Evolutionary conservation across 139 green algal species (phyloP).

Genomic region (Coelastrella sp.): DNA sequence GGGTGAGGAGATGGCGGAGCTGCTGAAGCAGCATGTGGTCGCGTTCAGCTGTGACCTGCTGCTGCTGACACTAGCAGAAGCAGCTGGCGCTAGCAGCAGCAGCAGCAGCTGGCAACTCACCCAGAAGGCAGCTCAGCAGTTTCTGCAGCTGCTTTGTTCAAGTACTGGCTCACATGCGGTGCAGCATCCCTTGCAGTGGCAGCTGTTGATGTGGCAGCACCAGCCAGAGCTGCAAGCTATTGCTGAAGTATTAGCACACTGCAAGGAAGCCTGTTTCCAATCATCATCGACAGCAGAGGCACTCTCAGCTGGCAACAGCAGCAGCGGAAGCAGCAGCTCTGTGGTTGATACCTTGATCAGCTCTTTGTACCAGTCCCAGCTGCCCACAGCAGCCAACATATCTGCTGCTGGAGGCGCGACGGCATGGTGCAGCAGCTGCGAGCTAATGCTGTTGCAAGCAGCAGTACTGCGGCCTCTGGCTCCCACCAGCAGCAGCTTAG

Average conservation of each 20-base stretch:
- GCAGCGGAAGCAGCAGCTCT: too few relatives aligned
- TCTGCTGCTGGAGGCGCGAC: background rate
- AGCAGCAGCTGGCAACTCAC: constrained; percentile 12
- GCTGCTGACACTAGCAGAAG: background rate
- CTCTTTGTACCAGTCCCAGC: background rate
- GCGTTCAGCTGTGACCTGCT: background rate
- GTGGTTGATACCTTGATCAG: background rate
- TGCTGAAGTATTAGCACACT: background rate
- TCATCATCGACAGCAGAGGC: too few relatives aligned
- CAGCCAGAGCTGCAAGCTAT: background rate
- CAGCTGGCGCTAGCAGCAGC: background rate
- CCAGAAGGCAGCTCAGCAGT: background rate
- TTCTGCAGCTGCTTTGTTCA: background rate
- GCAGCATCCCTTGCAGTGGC: background rate
- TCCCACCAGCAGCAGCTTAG: background rate
- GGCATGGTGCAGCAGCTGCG: background rate
- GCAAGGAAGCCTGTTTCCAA: background rate
- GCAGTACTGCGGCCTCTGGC: background rate
- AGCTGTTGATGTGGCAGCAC: background rate
- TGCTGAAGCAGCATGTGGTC: background rate
- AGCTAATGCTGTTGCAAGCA: background rate
- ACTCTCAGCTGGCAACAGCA: too few relatives aligned
- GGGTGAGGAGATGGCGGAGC: background rate
- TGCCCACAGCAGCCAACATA: background rate
- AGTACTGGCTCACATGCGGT: background rate